Base-by-base conservation (phyloP, 495 filamentous ascomycete genomes). In the Daldinia caldariorum region DNA sequence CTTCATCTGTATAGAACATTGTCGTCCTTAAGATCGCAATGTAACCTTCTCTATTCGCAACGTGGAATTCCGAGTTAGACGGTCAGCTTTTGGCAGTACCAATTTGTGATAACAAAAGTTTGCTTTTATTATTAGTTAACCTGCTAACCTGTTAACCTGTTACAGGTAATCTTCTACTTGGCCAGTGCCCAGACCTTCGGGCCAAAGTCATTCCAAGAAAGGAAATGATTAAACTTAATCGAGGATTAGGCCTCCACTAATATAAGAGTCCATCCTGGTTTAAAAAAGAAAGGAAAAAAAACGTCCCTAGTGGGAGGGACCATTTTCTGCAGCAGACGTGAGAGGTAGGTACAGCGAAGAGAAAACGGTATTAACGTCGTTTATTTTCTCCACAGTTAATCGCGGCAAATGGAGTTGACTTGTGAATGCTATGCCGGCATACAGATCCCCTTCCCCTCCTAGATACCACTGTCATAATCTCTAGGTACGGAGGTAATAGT, bases 1-100 rank as follows among this genome's bases (percentile, higher is more conserved):
- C 22, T 47, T 32, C 26, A 32, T 53, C 10, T 32, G 14, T 26
- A 26, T 22, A 53, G 47, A 53, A 22, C 9, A 9, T 53, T 16
- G 12, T 53, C 26, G 26, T 22, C n/a, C 26, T 22, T 22, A 9
- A 53, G 26, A 20, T 1, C 29, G 22, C 49, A 31, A 62, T 58
- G 20, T 49, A 45, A 57, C 64, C 63, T 45, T 45, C 41, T 45
- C 13, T 13, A 54, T 37, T 56, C 34, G 22, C 51, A 37, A 58
- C 41, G 18, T 45, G 41, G 7, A 20, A 20, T 45, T 10, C 34
- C 34, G 34, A 26, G 26, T 26, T 26, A 3, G 26, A 26, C 26
- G 26, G 26, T 3, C 26, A 26, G 26, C 26, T 26, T 26, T 26
- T 26, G 26, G 26, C 26, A 26, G 26, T 26, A 26, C 26, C 26